A percentile compares a stretch with the other conserved stretches of the same genome.
Conservation (phyloP, 2,329 filamentous ascomycete genomes). For the Nothophoma quercina region DNA sequence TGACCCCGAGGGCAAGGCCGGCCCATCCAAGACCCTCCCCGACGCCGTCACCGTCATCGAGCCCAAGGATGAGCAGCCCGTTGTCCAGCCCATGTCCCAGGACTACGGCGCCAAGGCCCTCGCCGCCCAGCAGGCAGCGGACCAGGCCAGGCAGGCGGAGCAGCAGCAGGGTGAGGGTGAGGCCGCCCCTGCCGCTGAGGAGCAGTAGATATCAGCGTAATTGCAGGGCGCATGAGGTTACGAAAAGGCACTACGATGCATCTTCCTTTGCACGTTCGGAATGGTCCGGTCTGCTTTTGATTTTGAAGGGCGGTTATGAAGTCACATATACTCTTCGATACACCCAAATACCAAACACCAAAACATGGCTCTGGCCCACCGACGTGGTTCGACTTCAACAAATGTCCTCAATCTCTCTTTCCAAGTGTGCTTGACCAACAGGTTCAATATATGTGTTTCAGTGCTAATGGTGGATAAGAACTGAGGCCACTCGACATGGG, state of each 20-base stretch:
- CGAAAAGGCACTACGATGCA: constrained; percentile 42
- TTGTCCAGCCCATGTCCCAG: constrained; percentile 94
- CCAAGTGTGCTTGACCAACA: no score
- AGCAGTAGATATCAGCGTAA: constrained; percentile 39
- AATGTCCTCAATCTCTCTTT: no score
- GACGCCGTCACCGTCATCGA: constrained; percentile 99
- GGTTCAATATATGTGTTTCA: no score
- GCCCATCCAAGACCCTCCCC: constrained; percentile 95
- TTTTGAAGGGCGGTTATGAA: constrained; percentile 33
- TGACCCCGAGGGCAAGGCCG: constrained; percentile 98
- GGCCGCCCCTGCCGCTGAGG: constrained; percentile 45
- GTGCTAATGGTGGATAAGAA: no score
- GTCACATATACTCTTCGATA: constrained; percentile 45
- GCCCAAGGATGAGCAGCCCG: constrained; percentile 98
- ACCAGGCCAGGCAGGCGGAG: constrained; percentile 65
- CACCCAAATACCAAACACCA: constrained; percentile 37
- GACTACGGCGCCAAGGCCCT: constrained; percentile 96
- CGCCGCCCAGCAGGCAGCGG: constrained; percentile 72
- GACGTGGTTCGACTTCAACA: constrained; percentile 13
- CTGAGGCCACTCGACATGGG: no score
- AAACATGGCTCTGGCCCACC: constrained; percentile 38
- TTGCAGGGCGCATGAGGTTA: constrained; percentile 40
- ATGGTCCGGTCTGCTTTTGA: constrained; percentile 39
- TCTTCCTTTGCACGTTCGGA: constrained; percentile 44
- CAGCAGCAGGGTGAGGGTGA: constrained; percentile 62